phyloP scores from a whole-genome alignment of 805 yeast species.

The Ogataea naganishii region DNA sequence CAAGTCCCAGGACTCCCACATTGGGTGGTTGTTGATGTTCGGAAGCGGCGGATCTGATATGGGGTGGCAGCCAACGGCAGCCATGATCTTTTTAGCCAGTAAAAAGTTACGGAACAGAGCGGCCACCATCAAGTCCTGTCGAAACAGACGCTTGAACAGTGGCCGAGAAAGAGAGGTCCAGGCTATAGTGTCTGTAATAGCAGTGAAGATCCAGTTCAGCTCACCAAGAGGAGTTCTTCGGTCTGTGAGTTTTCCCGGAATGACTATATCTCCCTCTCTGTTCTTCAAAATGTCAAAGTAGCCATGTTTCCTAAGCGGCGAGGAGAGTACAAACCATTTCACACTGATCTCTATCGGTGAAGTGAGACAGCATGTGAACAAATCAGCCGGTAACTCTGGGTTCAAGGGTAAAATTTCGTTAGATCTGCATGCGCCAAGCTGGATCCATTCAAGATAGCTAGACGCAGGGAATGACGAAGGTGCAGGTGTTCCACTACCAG shows the following conservation, averaged over 20 bases:
- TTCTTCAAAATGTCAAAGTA: slow-evolving; percentile 41
- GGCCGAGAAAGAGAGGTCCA: slow-evolving; percentile 90
- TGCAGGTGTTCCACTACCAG: too few species aligned
- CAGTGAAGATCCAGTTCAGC: slow-evolving; percentile 94
- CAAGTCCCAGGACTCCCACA: slow-evolving; percentile 98
- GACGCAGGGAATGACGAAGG: slow-evolving; percentile 61
- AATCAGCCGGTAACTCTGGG: slow-evolving; percentile 92
- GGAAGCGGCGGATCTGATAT: slow-evolving; percentile 91
- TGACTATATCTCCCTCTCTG: slow-evolving; percentile 48
- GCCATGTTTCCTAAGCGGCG: slow-evolving; percentile 46
- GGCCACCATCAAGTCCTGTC: slow-evolving; percentile 96
- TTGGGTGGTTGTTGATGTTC: slow-evolving; percentile 71
- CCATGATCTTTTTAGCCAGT: slow-evolving; percentile 89
- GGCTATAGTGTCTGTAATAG: slow-evolving; percentile 95
- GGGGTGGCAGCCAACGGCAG: slow-evolving; percentile 88
- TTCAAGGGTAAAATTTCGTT: slow-evolving; percentile 85
- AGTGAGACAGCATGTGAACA: slow-evolving; percentile 91
- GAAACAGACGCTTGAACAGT: slow-evolving; percentile 77
- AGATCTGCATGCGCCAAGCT: slow-evolving; percentile 84
- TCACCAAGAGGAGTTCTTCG: slow-evolving; percentile 94
- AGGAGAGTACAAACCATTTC: slow-evolving; percentile 83
- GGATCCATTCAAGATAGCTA: slow-evolving; percentile 79
- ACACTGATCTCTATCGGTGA: slow-evolving; percentile 93
- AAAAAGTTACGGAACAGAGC: slow-evolving; percentile 90
- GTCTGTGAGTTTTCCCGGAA: slow-evolving; percentile 89